A percentile compares a stretch with the other conserved stretches of the same genome.
These are phyloP conservation scores for Endotrypanum monterogeii DNA, from an alignment of 208 protist genomes.

Conservation along the genomic window DNA sequence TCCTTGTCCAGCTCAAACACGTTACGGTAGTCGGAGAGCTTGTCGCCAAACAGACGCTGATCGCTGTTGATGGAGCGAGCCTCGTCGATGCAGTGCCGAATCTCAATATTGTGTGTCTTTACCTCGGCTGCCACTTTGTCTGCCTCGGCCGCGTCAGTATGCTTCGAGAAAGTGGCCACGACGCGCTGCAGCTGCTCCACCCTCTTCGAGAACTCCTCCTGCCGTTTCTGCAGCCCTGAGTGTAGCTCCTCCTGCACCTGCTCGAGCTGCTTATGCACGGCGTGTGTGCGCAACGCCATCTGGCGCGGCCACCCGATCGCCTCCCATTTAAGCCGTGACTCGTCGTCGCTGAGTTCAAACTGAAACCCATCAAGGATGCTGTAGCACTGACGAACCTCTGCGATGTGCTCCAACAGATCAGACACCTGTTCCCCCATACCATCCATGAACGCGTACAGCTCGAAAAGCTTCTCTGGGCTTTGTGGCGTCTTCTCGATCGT, in stretches of 20 bases:
- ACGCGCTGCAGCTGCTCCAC: constrained; percentile 92
- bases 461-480: constrained; percentile 90
- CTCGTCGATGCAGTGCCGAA: constrained; percentile 93
- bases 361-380: constrained; percentile 94
- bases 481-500: constrained; percentile 84
- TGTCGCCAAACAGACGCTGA: constrained; percentile 95
- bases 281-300: constrained; percentile 74
- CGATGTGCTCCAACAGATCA: constrained; percentile 80
- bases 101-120: constrained; percentile 93
- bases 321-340: constrained; percentile 94
- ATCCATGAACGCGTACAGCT: constrained; percentile 89
- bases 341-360: constrained; percentile 91
- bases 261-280: constrained; percentile 89
- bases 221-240: constrained; percentile 86
- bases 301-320: constrained; percentile 93
- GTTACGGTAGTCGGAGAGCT: constrained; percentile 94
- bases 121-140: constrained; percentile 95
- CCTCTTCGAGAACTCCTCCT: constrained; percentile 94
- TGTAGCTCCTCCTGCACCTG: constrained; percentile 92
- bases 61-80: constrained; percentile 94
- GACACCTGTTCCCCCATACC: constrained; percentile 77
- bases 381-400: constrained; percentile 93
- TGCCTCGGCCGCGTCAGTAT: constrained; percentile 91
- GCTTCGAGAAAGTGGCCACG: constrained; percentile 92
- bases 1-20: constrained; percentile 95